Evolutionary conservation across 1,284 basidiomycete genomes (phyloP).

Genomic region (Blastosporella zonata): DNA sequence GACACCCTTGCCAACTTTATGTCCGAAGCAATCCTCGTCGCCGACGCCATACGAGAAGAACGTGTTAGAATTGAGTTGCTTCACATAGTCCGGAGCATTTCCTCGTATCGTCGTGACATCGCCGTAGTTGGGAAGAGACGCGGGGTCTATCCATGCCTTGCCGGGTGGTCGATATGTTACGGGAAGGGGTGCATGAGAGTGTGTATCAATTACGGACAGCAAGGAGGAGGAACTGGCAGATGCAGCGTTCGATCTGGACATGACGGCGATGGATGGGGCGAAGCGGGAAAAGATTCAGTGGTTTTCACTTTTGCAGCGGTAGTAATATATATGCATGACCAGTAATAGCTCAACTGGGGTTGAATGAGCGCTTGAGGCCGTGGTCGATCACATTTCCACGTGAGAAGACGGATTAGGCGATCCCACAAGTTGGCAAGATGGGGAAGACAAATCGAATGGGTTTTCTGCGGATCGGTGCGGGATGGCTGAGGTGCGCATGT

Average conservation of each 20-base stretch:
- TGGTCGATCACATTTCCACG: conserved; percentile 20
- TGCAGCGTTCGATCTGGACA: conserved; percentile 26
- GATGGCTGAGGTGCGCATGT: conserved; percentile 26
- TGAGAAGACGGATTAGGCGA: conserved; percentile 21
- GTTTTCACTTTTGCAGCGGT: conserved; percentile 18
- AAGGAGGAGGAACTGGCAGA: conserved; percentile 22
- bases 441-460: conserved; percentile 25
- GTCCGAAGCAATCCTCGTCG: conserved; percentile 54
- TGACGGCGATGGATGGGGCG: conserved; percentile 20
- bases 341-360: conserved; percentile 25
- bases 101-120: conserved; percentile 55
- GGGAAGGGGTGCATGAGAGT: conserved; percentile 19
- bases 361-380: conserved; percentile 23
- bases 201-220: conserved; percentile 20
- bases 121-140: conserved; percentile 49
- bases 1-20: conserved; percentile 54
- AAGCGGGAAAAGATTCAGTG: conserved; percentile 13
- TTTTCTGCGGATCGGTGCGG: conserved; percentile 36
- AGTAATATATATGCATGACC: conserved; percentile 18
- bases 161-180: conserved; percentile 17
- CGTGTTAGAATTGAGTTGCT: conserved; percentile 63
- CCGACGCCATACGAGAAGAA: conserved; percentile 67
- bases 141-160: conserved; percentile 61
- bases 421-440: conserved; percentile 20
- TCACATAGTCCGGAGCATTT: conserved; percentile 56